Conservation (phyloP, 116 monocot genomes). For the Dioscorea cayenensis region DNA sequence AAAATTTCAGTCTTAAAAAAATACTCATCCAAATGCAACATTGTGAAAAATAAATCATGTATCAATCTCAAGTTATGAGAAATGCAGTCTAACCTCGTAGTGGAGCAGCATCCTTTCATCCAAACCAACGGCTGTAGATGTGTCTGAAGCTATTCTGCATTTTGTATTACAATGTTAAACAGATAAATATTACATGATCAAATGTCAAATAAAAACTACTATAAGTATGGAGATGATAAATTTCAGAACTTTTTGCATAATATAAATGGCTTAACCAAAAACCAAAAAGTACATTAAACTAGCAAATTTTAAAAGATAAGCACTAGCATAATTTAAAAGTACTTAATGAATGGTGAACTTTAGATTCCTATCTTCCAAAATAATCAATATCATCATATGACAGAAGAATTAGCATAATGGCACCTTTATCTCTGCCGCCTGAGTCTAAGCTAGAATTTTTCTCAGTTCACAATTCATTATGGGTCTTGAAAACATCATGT, state of each 20-base stretch:
- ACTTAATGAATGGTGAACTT: not conserved
- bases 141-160: slow-evolving; percentile 26
- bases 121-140: slow-evolving; percentile 72
- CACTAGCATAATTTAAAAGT: too few relatives aligned
- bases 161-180: not conserved
- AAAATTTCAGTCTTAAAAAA: too few relatives aligned
- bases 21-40: too few relatives aligned
- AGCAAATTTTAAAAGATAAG: too few relatives aligned
- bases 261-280: not conserved
- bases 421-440: slow-evolving; percentile 18
- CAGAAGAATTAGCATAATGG: not conserved
- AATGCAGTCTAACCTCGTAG: slow-evolving; percentile 39
- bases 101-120: slow-evolving; percentile 98
- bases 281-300: not conserved
- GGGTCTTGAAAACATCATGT: slow-evolving; percentile 34
- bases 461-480: slow-evolving; percentile 16
- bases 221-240: too few relatives aligned
- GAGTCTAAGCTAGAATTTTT: slow-evolving; percentile 14
- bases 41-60: too few relatives aligned
- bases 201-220: too few relatives aligned
- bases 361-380: not conserved
- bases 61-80: too few relatives aligned
- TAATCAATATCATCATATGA: not conserved
- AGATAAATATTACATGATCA: not conserved
- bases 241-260: not conserved